Conservation (phyloP, 2,329 filamentous ascomycete genomes). For the Dactylella cylindrospora region DNA sequence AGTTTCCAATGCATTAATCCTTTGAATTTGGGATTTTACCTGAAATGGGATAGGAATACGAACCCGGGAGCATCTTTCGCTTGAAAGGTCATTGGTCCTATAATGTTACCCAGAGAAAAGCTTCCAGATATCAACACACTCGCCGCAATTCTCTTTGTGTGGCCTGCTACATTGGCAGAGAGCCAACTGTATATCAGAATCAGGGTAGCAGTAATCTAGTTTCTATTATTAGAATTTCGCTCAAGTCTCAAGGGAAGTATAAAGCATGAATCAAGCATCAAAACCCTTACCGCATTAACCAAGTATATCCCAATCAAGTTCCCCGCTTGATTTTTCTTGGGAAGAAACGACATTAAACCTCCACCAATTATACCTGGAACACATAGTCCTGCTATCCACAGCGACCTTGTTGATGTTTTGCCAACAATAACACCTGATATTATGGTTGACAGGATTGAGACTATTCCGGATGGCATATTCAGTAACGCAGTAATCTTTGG, state of each 20-base stretch:
- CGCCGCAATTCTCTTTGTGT: conserved; percentile 59
- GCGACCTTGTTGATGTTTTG: conserved; percentile 24
- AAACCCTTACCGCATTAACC: conserved; percentile 55
- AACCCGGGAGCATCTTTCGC: conserved; percentile 58
- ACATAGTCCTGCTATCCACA: conserved; percentile 50
- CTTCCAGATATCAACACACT: conserved; percentile 57
- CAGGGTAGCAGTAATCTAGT: conserved; percentile 51
- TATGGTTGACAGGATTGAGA: conserved; percentile 59
- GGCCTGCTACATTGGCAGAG: conserved; percentile 58
- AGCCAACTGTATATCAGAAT: conserved; percentile 53
- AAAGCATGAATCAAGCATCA: not conserved
- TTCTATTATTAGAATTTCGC: not conserved
- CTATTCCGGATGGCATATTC: conserved; percentile 60
- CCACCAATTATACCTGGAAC: conserved; percentile 57
- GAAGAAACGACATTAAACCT: conserved; percentile 60
- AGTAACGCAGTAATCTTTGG: conserved; percentile 57
- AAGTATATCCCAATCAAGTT: conserved; percentile 58
- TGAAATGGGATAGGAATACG: conserved; percentile 2
- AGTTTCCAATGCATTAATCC: too few species aligned
- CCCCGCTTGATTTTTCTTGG: conserved; percentile 55
- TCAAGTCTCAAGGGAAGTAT: not conserved
- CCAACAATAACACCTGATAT: conserved; percentile 51
- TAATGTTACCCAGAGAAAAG: conserved; percentile 61
- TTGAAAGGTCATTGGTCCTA: conserved; percentile 62
- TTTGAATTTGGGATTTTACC: not conserved